Conservation (phyloP, 1,139 yeast genomes). For the Zygosaccharomyces sapae region DNA sequence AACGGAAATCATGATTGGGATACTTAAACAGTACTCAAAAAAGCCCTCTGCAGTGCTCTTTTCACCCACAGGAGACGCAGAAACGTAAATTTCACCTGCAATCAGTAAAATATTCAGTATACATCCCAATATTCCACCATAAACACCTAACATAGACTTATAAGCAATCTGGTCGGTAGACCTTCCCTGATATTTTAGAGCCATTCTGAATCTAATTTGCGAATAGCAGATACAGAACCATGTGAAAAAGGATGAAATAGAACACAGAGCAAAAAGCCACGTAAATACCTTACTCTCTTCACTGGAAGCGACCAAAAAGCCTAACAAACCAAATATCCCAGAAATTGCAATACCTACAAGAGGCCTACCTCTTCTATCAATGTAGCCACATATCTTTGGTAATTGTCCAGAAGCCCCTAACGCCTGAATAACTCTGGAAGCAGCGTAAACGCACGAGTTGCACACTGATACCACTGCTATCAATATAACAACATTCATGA, state of each 20-base stretch:
- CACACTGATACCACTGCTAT: conserved; percentile 68
- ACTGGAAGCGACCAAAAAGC: conserved; percentile 64
- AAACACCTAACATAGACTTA: conserved; percentile 46
- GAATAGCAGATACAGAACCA: conserved; percentile 76
- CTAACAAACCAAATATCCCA: conserved; percentile 73
- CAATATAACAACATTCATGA: conserved; percentile 69
- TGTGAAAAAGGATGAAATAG: conserved; percentile 76
- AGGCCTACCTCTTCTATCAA: conserved; percentile 65
- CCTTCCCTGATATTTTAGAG: conserved; percentile 57
- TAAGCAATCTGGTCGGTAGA: conserved; percentile 46
- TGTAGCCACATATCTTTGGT: conserved; percentile 61
- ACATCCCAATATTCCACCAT: conserved; percentile 47
- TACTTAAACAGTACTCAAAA: conserved; percentile 47
- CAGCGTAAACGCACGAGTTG: conserved; percentile 71
- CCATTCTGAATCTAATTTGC: conserved; percentile 75
- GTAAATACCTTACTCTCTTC: conserved; percentile 61
- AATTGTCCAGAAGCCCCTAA: conserved; percentile 78
- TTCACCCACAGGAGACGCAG: conserved; percentile 53
- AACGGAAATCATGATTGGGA: conserved; percentile 45
- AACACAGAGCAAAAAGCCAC: conserved; percentile 80
- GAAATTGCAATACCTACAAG: conserved; percentile 56
- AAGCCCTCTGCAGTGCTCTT: conserved; percentile 37
- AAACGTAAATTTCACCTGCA: conserved; percentile 47
- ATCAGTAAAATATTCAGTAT: conserved; percentile 42
- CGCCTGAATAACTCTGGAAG: conserved; percentile 79